phyloP scores from a whole-genome alignment of 306 rosid genomes.

The Ochetophila trinervis region DNA sequence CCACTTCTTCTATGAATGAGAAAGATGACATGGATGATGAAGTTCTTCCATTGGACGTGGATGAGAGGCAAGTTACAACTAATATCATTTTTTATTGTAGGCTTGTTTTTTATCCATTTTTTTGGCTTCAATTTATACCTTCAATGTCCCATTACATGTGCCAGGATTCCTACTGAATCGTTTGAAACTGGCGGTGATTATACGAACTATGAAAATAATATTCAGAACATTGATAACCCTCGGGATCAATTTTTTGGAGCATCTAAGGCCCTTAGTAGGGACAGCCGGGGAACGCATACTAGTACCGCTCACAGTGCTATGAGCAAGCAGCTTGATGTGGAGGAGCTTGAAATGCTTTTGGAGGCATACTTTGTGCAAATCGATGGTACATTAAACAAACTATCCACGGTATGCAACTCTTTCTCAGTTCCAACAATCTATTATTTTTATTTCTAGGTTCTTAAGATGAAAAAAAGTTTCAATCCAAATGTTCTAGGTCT shows the following conservation, averaged over 20 bases:
- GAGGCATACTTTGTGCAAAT: conserved; percentile 98
- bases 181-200: conserved; percentile 39
- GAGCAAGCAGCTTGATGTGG: conserved; percentile 78
- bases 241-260: conserved; percentile 37
- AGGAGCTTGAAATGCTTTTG: conserved; percentile 97
- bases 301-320: conserved; percentile 59
- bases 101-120: neutral
- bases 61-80: conserved; percentile 45
- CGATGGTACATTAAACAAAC: conserved; percentile 82
- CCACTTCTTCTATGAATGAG: conserved; percentile 51
- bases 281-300: conserved; percentile 65
- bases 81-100: conserved; percentile 11
- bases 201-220: conserved; percentile 35
- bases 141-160: conserved; percentile 2
- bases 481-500: neutral
- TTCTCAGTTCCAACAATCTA: neutral
- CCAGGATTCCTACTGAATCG: conserved; percentile 56
- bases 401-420: conserved; percentile 52
- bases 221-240: conserved; percentile 32
- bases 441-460: neutral
- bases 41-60: conserved; percentile 32
- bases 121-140: neutral
- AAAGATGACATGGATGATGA: conserved; percentile 38
- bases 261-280: conserved; percentile 36
- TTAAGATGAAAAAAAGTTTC: neutral